Conservation (phyloP, 176 grass and related monocot genomes). For the Miscanthus lutarioriparius region DNA sequence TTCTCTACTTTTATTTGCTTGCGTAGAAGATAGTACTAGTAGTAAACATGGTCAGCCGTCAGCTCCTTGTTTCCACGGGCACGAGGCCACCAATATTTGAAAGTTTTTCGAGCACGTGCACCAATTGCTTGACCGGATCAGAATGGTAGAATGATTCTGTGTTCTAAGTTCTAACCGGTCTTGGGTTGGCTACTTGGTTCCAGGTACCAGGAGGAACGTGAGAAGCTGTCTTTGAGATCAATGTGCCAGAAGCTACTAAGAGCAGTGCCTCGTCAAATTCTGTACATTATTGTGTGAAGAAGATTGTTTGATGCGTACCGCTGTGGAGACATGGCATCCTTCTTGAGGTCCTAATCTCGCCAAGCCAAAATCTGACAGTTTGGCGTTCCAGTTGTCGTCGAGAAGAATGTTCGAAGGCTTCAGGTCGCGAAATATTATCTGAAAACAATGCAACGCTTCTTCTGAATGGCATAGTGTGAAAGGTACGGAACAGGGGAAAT, state of each 20-base stretch:
- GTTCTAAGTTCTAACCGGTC: background rate
- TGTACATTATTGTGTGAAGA: conserved; percentile 14
- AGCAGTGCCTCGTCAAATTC: background rate
- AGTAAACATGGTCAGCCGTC: background rate
- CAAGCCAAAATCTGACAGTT: conserved; percentile 95
- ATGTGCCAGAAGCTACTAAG: background rate
- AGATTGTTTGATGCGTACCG: conserved; percentile 44
- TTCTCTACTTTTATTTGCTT: conserved; percentile 15
- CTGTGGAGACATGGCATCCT: conserved; percentile 91
- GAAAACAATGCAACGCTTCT: background rate
- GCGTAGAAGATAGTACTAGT: background rate
- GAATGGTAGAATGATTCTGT: background rate
- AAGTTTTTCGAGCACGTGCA: background rate
- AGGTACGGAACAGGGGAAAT: background rate
- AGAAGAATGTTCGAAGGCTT: conserved; percentile 96
- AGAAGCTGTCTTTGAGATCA: background rate
- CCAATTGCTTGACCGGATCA: conserved; percentile 2
- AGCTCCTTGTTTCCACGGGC: conserved; percentile 28
- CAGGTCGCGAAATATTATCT: conserved; percentile 98
- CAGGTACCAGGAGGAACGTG: background rate
- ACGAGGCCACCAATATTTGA: conserved; percentile 20
- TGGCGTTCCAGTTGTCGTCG: conserved; percentile 90
- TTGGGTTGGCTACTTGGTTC: conserved; percentile 1
- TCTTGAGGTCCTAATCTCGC: conserved; percentile 80
- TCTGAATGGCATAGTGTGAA: background rate